These are phyloP conservation scores for Daphne laureola DNA, from an alignment of 441 rosid genomes.

Conservation along the genomic window DNA sequence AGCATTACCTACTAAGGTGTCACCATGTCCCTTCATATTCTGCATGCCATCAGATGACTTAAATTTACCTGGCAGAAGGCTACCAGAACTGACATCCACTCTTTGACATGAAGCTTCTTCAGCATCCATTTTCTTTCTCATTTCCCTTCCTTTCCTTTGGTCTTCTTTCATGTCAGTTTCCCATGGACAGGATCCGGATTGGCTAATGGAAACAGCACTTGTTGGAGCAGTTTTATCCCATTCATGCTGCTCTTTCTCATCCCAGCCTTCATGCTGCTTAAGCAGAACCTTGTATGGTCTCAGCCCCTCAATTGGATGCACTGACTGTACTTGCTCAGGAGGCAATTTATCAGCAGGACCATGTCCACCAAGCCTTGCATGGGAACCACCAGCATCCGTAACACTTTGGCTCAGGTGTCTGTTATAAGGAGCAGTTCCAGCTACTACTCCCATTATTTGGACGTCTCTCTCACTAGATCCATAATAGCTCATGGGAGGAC, in stretches of 20 bases:
- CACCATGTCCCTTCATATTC: constrained; percentile 29
- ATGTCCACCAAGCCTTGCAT: constrained; percentile 50
- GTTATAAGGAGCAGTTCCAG: constrained; percentile 51
- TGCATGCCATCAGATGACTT: constrained; percentile 30
- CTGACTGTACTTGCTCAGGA: constrained; percentile 47
- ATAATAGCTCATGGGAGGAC: constrained; percentile 80
- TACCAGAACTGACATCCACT: constrained; percentile 23
- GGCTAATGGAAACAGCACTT: constrained; percentile 37
- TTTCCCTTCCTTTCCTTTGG: constrained; percentile 25
- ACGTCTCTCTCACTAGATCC: constrained; percentile 66
- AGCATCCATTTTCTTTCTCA: constrained; percentile 22
- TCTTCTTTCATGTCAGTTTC: constrained; percentile 45
- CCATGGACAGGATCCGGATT: constrained; percentile 30
- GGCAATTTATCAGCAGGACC: constrained; percentile 39
- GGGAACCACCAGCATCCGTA: constrained; percentile 41
- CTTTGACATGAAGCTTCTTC: constrained; percentile 30
- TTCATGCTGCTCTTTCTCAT: constrained; percentile 41
- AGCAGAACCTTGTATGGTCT: constrained; percentile 69
- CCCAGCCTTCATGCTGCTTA: constrained; percentile 66
- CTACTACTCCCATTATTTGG: constrained; percentile 67
- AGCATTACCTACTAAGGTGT: constrained; percentile 23
- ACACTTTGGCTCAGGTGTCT: constrained; percentile 53
- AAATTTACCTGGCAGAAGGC: constrained; percentile 20
- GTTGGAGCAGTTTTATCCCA: constrained; percentile 32
- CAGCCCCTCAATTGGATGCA: constrained; percentile 46